These are phyloP conservation scores for Salix arbutifolia DNA, from an alignment of 345 rosid genomes.

Conservation along the genomic window DNA sequence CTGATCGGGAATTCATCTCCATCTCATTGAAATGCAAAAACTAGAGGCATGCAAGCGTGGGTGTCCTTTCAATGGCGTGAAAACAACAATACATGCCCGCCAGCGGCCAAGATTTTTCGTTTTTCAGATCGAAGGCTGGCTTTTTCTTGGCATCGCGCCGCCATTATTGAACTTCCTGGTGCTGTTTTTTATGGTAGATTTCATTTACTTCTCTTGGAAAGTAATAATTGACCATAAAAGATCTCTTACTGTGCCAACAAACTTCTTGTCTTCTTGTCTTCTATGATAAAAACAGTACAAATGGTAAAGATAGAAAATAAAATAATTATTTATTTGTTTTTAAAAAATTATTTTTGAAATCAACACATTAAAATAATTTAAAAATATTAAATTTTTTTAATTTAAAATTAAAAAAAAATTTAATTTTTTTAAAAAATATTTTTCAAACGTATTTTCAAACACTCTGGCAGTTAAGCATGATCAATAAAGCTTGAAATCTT, in stretches of 20 bases:
- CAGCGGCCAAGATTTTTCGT: neutral
- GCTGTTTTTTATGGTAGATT: neutral
- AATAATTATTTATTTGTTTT: no score
- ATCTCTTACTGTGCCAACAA: neutral
- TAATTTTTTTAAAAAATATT: no score
- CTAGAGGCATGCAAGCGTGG: neutral
- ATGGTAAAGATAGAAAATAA: no score
- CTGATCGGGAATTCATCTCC: neutral
- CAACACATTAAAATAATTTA: no score
- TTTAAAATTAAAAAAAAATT: no score
- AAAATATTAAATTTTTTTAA: no score
- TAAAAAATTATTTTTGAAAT: no score
- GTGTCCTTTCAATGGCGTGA: neutral
- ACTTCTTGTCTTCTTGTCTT: neutral
- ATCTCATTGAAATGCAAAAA: neutral
- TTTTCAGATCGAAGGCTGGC: neutral
- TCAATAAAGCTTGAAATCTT: neutral
- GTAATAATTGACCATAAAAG: neutral
- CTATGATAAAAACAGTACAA: neutral
- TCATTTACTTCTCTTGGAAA: neutral
- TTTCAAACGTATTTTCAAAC: no score
- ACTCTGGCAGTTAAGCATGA: neutral
- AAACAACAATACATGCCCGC: neutral
- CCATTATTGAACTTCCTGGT: neutral
- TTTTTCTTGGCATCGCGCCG: neutral